Evolutionary conservation across 148 eudicot species (phyloP).

Genomic region (Rhododendron ferrugineum): DNA sequence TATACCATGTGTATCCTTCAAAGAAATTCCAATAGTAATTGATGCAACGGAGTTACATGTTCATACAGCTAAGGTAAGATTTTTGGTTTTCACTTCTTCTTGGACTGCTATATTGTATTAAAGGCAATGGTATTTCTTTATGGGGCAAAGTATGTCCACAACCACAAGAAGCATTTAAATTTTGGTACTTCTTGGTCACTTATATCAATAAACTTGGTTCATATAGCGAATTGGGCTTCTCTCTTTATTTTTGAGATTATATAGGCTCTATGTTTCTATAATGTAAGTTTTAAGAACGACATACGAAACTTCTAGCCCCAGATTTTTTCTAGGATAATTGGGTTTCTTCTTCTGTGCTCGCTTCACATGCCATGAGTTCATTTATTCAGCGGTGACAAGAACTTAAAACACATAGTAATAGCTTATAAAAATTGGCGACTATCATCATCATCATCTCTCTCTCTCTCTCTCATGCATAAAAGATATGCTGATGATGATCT

Average conservation of each 20-base stretch:
- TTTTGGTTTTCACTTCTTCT: neutral
- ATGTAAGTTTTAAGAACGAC: neutral
- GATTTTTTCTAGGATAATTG: neutral
- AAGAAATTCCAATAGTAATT: slow-evolving; percentile 56
- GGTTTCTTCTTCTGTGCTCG: neutral
- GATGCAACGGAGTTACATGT: slow-evolving; percentile 52
- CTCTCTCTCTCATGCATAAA: neutral
- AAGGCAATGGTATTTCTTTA: neutral
- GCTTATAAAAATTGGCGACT: neutral
- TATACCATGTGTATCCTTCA: slow-evolving; percentile 56
- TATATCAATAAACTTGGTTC: neutral
- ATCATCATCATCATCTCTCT: neutral
- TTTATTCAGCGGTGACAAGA: neutral
- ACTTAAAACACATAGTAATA: neutral
- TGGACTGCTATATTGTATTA: neutral
- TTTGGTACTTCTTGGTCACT: neutral
- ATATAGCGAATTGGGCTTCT: neutral
- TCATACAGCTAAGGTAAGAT: slow-evolving; percentile 68
- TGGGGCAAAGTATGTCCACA: too few species aligned
- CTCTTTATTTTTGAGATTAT: neutral
- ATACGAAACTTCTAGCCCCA: neutral
- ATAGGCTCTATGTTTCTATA: neutral
- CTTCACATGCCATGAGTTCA: neutral
- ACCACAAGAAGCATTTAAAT: neutral
- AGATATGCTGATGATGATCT: neutral